Conservation (phyloP, 768 basidiomycete genomes). For the Rhizopogon rudus region DNA sequence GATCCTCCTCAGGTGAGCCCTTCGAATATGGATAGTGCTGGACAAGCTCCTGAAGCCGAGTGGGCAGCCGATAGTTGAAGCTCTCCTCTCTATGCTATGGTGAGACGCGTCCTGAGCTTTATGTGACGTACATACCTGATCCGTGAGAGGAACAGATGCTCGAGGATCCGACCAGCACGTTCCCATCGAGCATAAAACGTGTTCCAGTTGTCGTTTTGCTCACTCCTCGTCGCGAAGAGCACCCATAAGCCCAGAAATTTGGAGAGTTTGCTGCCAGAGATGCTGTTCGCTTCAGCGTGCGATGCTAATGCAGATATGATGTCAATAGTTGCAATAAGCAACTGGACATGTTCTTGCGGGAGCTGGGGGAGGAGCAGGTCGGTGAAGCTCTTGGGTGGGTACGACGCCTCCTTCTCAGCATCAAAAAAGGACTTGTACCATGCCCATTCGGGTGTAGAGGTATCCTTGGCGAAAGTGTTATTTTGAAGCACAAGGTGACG, state of each 20-base stretch:
- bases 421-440: constrained; percentile 69
- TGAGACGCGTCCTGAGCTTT: neutral
- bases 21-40: constrained; percentile 59
- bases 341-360: constrained; percentile 50
- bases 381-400: constrained; percentile 60
- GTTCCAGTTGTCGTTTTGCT: constrained; percentile 52
- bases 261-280: constrained; percentile 73
- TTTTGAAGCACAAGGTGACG: constrained; percentile 67
- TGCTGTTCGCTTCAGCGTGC: constrained; percentile 66
- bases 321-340: constrained; percentile 54
- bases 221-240: constrained; percentile 42
- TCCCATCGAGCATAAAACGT: constrained; percentile 76
- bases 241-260: constrained; percentile 76
- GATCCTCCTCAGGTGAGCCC: constrained; percentile 31
- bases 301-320: constrained; percentile 67
- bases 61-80: constrained; percentile 51
- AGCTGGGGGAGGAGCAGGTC: constrained; percentile 55
- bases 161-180: constrained; percentile 61
- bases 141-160: constrained; percentile 70
- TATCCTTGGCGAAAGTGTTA: constrained; percentile 51
- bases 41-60: constrained; percentile 66
- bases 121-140: constrained; percentile 47
- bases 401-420: constrained; percentile 54
- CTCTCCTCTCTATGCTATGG: constrained; percentile 49
- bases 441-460: constrained; percentile 39